These are phyloP conservation scores for Parasitella parasitica DNA, from an alignment of 371 early-diverging fungal genomes.

Conservation along the genomic window DNA sequence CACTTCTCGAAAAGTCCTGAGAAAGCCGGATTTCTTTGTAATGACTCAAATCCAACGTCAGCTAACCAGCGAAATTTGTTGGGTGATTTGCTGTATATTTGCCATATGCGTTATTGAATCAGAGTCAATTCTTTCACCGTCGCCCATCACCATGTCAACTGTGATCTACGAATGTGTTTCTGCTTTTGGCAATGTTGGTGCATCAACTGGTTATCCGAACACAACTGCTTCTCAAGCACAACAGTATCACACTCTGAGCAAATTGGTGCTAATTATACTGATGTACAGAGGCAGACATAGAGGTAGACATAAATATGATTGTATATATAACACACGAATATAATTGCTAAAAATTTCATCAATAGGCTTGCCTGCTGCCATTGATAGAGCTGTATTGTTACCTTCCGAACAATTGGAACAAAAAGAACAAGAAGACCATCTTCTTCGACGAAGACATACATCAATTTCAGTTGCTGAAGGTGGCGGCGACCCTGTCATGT, in stretches of 20 bases:
- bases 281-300: conserved; percentile 54
- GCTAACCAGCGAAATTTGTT: conserved; percentile 47
- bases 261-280: conserved; percentile 38
- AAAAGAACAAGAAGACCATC: conserved; percentile 20
- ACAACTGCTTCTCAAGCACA: conserved; percentile 36
- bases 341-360: background rate
- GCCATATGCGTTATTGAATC: conserved; percentile 35
- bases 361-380: conserved; percentile 46
- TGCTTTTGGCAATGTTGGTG: conserved; percentile 50
- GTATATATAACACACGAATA: too few relatives aligned
- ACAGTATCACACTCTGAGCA: conserved; percentile 41
- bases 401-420: conserved; percentile 42
- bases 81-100: conserved; percentile 46
- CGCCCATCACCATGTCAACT: conserved; percentile 39
- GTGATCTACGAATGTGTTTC: conserved; percentile 54
- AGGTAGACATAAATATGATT: conserved; percentile 19
- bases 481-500: background rate
- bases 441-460: conserved; percentile 17
- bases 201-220: conserved; percentile 40
- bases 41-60: conserved; percentile 49
- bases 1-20: conserved; percentile 27
- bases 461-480: conserved; percentile 14
- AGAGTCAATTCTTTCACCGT: conserved; percentile 28
- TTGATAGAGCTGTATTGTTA: conserved; percentile 47
- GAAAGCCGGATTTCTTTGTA: conserved; percentile 49